Conservation (phyloP, 2,329 filamentous ascomycete species). For the Aspergillus texensis region DNA sequence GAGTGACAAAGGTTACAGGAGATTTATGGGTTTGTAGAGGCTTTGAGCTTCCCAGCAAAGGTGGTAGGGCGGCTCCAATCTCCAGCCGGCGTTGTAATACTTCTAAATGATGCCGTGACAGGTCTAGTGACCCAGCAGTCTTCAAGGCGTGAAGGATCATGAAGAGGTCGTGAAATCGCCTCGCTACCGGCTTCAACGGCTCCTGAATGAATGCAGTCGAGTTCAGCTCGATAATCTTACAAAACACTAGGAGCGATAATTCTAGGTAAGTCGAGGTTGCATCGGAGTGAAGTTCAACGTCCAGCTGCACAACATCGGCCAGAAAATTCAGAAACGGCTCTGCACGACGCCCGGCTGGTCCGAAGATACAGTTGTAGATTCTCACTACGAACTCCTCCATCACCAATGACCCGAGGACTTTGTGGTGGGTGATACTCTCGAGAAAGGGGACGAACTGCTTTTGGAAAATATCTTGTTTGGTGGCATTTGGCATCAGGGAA, state of each 20-base stretch:
- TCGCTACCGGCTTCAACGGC: constrained; percentile 20
- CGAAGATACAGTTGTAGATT: constrained; percentile 50
- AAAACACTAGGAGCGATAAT: constrained; percentile 27
- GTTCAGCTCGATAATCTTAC: constrained; percentile 39
- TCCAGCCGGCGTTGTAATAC: constrained; percentile 24
- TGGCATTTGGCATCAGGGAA: not conserved
- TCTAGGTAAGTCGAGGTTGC: constrained; percentile 20
- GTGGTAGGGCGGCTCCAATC: constrained; percentile 18
- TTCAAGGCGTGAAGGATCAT: constrained; percentile 13
- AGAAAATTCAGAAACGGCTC: constrained; percentile 38
- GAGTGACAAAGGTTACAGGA: constrained; percentile 16
- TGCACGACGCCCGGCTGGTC: constrained; percentile 41
- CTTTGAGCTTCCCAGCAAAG: not conserved
- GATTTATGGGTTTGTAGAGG: not conserved
- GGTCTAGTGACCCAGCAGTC: constrained; percentile 11
- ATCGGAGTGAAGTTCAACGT: not conserved
- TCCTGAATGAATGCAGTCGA: constrained; percentile 39
- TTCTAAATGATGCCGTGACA: constrained; percentile 20
- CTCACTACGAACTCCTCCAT: constrained; percentile 46
- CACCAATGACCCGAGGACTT: constrained; percentile 46
- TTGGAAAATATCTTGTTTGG: constrained; percentile 20
- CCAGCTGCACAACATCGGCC: constrained; percentile 21
- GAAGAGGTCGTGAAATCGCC: constrained; percentile 21
- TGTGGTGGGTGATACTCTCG: constrained; percentile 43
- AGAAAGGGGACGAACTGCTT: constrained; percentile 45